Conservation (phyloP, 805 yeast species). For the Scheffersomyces lignosus region DNA sequence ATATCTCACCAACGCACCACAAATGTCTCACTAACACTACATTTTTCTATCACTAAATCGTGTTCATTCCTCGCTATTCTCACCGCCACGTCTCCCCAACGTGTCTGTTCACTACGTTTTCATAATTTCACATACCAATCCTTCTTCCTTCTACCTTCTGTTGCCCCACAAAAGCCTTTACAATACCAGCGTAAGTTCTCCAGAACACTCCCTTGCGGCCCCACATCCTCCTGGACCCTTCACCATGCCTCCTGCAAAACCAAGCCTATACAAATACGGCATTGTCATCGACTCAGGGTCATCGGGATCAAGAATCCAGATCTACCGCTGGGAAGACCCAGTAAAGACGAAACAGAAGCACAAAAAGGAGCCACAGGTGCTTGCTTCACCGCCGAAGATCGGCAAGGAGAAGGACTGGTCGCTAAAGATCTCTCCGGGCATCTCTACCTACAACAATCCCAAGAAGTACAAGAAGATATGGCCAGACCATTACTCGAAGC, state of each 20-base stretch:
- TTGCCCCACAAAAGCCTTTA: too few species aligned
- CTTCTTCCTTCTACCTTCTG: too few species aligned
- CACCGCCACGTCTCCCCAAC: too few species aligned
- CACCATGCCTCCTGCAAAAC: neutral
- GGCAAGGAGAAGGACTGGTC: slow-evolving; percentile 68
- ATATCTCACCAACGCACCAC: too few species aligned
- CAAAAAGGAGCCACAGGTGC: slow-evolving; percentile 27
- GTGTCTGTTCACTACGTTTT: too few species aligned
- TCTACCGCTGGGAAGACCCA: slow-evolving; percentile 74
- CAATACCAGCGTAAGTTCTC: too few species aligned
- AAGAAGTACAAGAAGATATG: slow-evolving; percentile 59
- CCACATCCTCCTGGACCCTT: too few species aligned
- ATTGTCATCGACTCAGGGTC: slow-evolving; percentile 95
- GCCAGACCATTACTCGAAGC: slow-evolving; percentile 62
- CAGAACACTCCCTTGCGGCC: too few species aligned
- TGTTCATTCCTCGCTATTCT: too few species aligned
- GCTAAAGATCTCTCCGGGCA: slow-evolving; percentile 76
- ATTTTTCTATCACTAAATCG: too few species aligned
- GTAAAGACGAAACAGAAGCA: slow-evolving; percentile 13
- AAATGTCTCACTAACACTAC: too few species aligned
- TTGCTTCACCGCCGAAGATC: slow-evolving; percentile 67
- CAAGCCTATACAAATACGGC: slow-evolving; percentile 53
- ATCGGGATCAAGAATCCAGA: slow-evolving; percentile 86
- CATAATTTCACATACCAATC: too few species aligned
- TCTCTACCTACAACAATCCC: slow-evolving; percentile 58